These are phyloP conservation scores for Paramecium sexaurelia DNA, from an alignment of 73 alveolate genomes.

Conservation along the genomic window DNA sequence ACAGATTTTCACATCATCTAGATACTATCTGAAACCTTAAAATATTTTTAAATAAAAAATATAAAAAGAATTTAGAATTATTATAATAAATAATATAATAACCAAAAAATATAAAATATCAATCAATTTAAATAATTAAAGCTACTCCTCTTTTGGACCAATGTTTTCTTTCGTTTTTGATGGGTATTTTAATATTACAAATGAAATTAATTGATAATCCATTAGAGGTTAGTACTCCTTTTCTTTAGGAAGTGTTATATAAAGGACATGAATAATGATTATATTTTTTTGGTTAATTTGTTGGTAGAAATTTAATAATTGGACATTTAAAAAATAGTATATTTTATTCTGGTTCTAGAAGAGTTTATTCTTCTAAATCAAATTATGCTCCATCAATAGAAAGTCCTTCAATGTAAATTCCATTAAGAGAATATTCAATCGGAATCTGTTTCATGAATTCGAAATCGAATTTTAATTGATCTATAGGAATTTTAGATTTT, in stretches of 20 bases:
- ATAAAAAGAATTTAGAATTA: not conserved
- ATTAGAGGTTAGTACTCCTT: conserved; percentile 63
- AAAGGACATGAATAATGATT: conserved; percentile 80
- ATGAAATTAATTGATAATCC: conserved; percentile 54
- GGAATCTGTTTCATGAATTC: conserved; percentile 7
- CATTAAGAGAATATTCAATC: not conserved
- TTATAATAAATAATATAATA: not conserved
- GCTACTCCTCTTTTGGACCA: conserved; percentile 53
- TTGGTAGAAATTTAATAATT: not conserved
- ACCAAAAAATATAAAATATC: not conserved
- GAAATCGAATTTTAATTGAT: conserved; percentile 79
- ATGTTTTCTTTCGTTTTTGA: not conserved
- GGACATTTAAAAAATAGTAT: not conserved
- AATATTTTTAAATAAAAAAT: not conserved
- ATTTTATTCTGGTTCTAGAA: not conserved
- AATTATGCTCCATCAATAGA: conserved; percentile 40
- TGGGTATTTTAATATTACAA: conserved; percentile 84
- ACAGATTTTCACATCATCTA: too few species aligned
- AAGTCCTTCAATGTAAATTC: not conserved
- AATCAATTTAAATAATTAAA: not conserved
- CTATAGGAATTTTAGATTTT: conserved; percentile 77
- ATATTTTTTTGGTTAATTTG: not conserved
- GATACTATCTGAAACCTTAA: not conserved
- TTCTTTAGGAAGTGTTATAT: conserved; percentile 91
- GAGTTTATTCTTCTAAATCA: not conserved